A percentile compares a stretch with the other conserved stretches of the same genome.
phyloP scores from a whole-genome alignment of 257 asterid species.

The Solanum chmielewskii region DNA sequence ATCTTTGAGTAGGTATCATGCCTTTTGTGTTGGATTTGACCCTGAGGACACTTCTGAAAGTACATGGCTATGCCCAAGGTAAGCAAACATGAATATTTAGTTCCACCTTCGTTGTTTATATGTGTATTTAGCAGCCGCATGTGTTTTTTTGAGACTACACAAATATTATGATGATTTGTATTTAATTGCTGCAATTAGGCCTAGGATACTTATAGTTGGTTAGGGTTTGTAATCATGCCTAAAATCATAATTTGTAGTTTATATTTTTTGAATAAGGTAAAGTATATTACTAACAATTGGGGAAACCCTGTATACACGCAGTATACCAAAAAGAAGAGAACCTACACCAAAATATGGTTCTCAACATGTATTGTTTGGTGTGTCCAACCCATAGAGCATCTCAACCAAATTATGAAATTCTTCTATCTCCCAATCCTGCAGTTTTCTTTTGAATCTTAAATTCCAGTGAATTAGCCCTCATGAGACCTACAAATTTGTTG shows the following conservation, averaged over 20 bases:
- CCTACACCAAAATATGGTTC: neutral
- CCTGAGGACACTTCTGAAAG: slow-evolving; percentile 75
- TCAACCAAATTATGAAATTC: neutral
- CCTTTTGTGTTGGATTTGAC: slow-evolving; percentile 95
- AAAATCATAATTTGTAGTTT: neutral
- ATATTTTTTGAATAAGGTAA: neutral
- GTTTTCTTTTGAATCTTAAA: neutral
- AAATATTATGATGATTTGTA: neutral
- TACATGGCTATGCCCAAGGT: slow-evolving; percentile 99
- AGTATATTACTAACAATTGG: neutral
- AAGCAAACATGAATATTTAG: slow-evolving; percentile 7
- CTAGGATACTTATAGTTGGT: neutral
- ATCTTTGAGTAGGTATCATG: slow-evolving; percentile 72
- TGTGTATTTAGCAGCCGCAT: neutral
- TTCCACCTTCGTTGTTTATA: neutral
- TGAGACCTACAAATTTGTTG: neutral
- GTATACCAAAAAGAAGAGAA: neutral
- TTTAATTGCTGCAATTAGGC: neutral
- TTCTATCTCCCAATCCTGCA: neutral
- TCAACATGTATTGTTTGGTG: neutral
- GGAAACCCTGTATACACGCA: neutral
- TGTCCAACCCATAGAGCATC: neutral
- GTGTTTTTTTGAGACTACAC: neutral
- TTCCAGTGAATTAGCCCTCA: neutral
- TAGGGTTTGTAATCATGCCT: neutral